phyloP scores from a whole-genome alignment of 129 eudicot species.

The Heracleum sosnowskyi region DNA sequence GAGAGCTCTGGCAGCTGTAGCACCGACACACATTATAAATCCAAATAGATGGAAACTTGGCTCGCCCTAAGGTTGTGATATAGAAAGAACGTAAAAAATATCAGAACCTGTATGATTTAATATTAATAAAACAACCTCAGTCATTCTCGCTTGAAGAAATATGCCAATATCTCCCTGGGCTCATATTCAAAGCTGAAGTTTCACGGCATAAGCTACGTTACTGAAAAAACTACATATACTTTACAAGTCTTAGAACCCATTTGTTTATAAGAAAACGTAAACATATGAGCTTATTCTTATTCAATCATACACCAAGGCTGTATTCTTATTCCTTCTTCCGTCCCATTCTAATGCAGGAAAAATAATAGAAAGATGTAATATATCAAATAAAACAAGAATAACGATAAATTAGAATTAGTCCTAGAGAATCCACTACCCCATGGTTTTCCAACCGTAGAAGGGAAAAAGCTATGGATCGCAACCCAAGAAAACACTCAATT shows the following conservation, averaged over 20 bases:
- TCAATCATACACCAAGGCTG: neutral
- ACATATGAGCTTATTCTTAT: neutral
- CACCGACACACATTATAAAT: slow-evolving; percentile 75
- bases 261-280: neutral
- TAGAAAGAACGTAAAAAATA: neutral
- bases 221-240: neutral
- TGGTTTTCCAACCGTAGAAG: too few species aligned
- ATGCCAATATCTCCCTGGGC: neutral
- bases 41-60: slow-evolving; percentile 83
- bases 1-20: slow-evolving; percentile 93
- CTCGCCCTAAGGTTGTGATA: slow-evolving; percentile 42
- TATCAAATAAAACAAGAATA: too few species aligned
- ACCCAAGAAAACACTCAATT: too few species aligned
- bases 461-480: too few species aligned
- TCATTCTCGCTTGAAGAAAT: neutral
- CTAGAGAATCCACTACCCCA: too few species aligned
- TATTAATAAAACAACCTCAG: neutral
- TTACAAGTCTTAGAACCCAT: neutral
- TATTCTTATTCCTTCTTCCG: too few species aligned
- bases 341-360: too few species aligned
- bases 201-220: neutral
- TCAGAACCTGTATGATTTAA: slow-evolving; percentile 2
- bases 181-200: neutral
- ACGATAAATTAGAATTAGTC: too few species aligned
- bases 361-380: too few species aligned